Conservation (phyloP, 176 grass and related monocot genomes). For the Calamus simplicifolius region DNA sequence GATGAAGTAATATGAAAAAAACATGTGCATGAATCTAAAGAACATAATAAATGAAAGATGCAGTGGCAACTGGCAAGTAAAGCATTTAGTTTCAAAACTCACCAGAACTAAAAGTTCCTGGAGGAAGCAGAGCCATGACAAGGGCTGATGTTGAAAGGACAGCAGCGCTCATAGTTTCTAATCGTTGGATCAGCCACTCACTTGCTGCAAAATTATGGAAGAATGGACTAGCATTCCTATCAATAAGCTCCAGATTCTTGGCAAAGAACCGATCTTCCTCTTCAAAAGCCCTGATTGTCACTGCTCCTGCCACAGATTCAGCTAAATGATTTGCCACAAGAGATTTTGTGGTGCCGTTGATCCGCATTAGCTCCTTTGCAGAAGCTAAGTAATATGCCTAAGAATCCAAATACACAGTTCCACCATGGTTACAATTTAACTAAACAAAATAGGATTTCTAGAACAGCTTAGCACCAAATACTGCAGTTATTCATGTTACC, state of each 20-base stretch:
- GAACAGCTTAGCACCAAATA: background rate
- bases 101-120: constrained; percentile 78
- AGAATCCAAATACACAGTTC: background rate
- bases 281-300: constrained; percentile 74
- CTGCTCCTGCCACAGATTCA: constrained; percentile 68
- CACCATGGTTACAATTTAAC: no score
- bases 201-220: constrained; percentile 73
- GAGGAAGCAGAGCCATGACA: constrained; percentile 74
- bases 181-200: constrained; percentile 80
- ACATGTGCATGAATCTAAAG: background rate
- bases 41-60: no score
- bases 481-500: constrained; percentile 23
- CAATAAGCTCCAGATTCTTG: constrained; percentile 61
- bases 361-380: constrained; percentile 93
- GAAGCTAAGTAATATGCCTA: constrained; percentile 86
- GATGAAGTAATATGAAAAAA: no score
- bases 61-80: no score
- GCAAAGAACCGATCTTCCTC: constrained; percentile 84
- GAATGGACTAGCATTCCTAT: constrained; percentile 77
- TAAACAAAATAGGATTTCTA: no score
- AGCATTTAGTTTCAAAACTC: constrained; percentile 2
- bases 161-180: constrained; percentile 72
- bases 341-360: constrained; percentile 96
- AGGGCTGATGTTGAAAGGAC: constrained; percentile 70
- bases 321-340: constrained; percentile 74